Conservation (phyloP, 2,329 filamentous ascomycete species). For the Penicillium nordicum region DNA sequence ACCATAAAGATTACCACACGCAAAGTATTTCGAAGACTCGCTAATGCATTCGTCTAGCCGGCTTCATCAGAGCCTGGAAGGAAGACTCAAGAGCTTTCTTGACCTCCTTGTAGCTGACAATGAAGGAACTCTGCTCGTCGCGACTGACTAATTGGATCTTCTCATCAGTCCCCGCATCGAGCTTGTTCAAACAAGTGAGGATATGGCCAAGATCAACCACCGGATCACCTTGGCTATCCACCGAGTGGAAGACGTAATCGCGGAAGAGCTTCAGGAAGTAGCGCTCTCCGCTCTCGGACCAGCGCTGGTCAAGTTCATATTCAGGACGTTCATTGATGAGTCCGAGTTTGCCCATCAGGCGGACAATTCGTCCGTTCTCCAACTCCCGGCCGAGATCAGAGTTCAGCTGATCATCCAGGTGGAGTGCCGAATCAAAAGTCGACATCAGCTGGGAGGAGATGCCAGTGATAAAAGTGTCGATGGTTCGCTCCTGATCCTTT, state of each 20-base stretch:
- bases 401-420: constrained; percentile 70
- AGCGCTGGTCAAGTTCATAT: constrained; percentile 69
- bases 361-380: constrained; percentile 82
- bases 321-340: constrained; percentile 88
- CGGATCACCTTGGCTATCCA: constrained; percentile 78
- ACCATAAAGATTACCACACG: not conserved
- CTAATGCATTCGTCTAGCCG: constrained; percentile 37
- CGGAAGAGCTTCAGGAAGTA: constrained; percentile 93
- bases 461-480: constrained; percentile 73
- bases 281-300: constrained; percentile 89
- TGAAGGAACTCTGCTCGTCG: constrained; percentile 83
- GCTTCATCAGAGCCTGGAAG: constrained; percentile 57
- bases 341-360: constrained; percentile 77
- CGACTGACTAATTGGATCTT: constrained; percentile 79
- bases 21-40: constrained; percentile 11
- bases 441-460: constrained; percentile 75
- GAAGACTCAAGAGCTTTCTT: constrained; percentile 62
- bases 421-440: constrained; percentile 74
- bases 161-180: constrained; percentile 87
- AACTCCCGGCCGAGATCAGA: constrained; percentile 74
- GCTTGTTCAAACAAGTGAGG: constrained; percentile 79
- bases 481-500: constrained; percentile 61
- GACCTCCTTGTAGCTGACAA: constrained; percentile 87
- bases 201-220: constrained; percentile 87
- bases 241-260: constrained; percentile 96